Evolutionary conservation across 1,284 basidiomycete species (phyloP).

Genomic region (Sporisorium scitamineum): DNA sequence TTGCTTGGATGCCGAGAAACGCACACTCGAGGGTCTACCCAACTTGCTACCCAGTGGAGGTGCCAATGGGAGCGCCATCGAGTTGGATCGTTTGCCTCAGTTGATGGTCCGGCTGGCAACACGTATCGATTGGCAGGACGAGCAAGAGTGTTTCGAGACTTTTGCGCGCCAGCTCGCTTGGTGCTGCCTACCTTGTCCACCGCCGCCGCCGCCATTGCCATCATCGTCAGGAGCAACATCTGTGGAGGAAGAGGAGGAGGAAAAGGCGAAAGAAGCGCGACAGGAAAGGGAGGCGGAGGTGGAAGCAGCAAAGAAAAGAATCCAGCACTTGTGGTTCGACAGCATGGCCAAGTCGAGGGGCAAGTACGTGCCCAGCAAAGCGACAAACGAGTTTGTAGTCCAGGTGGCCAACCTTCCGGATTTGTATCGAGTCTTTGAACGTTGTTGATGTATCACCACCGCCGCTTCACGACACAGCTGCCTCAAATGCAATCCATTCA

Average conservation of each 20-base stretch:
- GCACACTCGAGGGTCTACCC: slow-evolving; percentile 80
- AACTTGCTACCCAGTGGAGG: slow-evolving; percentile 76
- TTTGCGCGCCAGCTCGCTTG: slow-evolving; percentile 84
- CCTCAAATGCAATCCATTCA: too few species aligned
- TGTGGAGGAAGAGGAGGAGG: background rate
- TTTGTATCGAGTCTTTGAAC: slow-evolving; percentile 68
- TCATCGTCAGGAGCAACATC: background rate
- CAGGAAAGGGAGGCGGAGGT: slow-evolving; percentile 20
- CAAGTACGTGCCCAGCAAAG: slow-evolving; percentile 34
- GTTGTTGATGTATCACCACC: slow-evolving; percentile 44
- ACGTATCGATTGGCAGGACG: slow-evolving; percentile 87
- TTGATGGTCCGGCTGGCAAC: slow-evolving; percentile 64
- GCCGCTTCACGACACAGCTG: background rate
- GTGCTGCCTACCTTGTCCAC: slow-evolving; percentile 70
- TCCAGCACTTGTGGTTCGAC: slow-evolving; percentile 61
- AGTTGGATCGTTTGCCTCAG: slow-evolving; percentile 73
- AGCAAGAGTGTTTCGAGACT: slow-evolving; percentile 84
- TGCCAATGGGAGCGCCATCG: slow-evolving; percentile 78
- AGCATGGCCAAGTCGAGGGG: slow-evolving; percentile 49
- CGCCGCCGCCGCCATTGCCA: background rate
- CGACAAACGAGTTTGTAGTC: slow-evolving; percentile 37
- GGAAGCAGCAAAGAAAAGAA: slow-evolving; percentile 13
- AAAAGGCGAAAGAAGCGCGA: background rate
- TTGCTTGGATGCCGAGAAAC: slow-evolving; percentile 72
- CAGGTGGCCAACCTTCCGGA: slow-evolving; percentile 65